Evolutionary conservation across 495 filamentous ascomycete species (phyloP).

Genomic region (Lepidopterella palustris): DNA sequence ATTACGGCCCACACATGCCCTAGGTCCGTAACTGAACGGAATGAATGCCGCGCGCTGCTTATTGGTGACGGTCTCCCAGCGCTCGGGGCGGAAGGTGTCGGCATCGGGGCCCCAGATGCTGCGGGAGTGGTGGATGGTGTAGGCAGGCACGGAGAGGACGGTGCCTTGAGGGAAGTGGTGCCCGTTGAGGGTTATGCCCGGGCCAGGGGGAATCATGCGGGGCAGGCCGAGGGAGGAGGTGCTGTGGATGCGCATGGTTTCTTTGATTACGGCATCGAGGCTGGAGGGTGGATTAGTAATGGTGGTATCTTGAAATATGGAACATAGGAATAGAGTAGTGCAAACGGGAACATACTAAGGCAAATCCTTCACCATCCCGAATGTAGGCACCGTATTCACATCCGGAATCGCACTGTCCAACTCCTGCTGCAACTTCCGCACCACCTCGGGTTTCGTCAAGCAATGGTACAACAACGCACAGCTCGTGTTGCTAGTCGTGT

Average conservation of each 20-base stretch:
- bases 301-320: background rate
- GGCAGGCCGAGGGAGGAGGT: conserved; percentile 87
- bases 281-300: conserved; percentile 16
- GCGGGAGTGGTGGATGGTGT: conserved; percentile 77
- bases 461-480: conserved; percentile 81
- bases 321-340: background rate
- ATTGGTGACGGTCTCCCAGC: conserved; percentile 53
- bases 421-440: conserved; percentile 62
- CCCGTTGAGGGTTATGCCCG: conserved; percentile 48
- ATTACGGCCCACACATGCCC: conserved; percentile 77
- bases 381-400: conserved; percentile 57
- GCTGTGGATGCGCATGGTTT: conserved; percentile 84
- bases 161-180: conserved; percentile 67
- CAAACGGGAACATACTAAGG: conserved; percentile 51
- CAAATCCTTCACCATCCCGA: conserved; percentile 64
- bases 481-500: conserved; percentile 84
- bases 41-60: conserved; percentile 55
- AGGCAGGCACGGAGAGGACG: conserved; percentile 77
- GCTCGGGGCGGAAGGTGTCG: conserved; percentile 68
- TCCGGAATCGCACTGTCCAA: conserved; percentile 63
- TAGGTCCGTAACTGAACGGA: conserved; percentile 75
- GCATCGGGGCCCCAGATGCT: conserved; percentile 82
- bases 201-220: conserved; percentile 61
- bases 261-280: conserved; percentile 73
- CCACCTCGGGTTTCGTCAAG: conserved; percentile 61